Evolutionary conservation across 495 filamentous ascomycete species (phyloP), one percentile per base, ranked within the genome.

Genomic region (Penicillium odoratum): DNA sequence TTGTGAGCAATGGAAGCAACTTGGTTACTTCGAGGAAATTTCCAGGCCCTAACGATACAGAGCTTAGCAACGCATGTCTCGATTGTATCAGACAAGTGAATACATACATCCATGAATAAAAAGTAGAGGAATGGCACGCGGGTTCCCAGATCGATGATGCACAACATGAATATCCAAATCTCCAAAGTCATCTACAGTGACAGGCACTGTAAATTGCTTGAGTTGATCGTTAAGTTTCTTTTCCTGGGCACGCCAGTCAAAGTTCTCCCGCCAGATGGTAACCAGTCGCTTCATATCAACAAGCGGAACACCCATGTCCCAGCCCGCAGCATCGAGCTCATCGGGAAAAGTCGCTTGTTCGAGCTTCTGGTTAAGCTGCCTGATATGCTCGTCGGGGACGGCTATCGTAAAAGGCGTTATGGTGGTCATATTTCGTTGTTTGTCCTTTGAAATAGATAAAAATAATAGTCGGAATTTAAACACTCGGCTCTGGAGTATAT

Each of bases 1-100:
- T 57, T 9, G 78, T 80, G 51, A 92, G 77, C 7, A 81, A 69
- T 11, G 81, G 78, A 38, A 91, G 71, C 25, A 92, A 68, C 47
- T 87, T 85, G 11, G 75, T 80, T 1, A 83, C 85, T 63, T 88
- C 86, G 44, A 91, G 70, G 65, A 87, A 90, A 45, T 81, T 84
- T 11, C 91, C 83, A 8, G 89, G 89, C 75, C 89, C 81, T 85
- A 36, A 13, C 10, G 40, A 34, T 28, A 7, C 25, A 33, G 5
- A 40, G 36, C 5, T 40, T 40, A 40, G 15, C 4, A 15, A 40
- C 5, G 34, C 0, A n/a, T 1, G 38, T 40, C 15, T n/a, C 15
- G 1, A 21, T 21, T 40, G 1, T 6, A 40, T 40, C 38, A 16
- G 13, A 38, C 38, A 5, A 16, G n/a, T 16, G 4, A 5, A 40